Evolutionary conservation across 352 stramenopile genomes (phyloP).

Genomic region (Pythium dissotocum): DNA sequence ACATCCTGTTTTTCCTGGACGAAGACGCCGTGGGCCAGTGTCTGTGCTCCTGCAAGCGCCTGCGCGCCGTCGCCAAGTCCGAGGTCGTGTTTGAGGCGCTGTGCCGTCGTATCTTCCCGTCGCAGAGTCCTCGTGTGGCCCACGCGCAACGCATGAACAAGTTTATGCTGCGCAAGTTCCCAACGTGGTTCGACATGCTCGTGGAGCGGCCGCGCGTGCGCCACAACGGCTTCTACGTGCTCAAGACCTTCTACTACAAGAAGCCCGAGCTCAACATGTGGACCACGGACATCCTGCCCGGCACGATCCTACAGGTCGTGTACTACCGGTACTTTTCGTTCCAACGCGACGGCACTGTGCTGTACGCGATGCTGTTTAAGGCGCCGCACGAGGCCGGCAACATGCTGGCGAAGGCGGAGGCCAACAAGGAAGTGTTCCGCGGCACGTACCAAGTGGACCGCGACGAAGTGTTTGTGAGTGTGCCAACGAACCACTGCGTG

Average conservation of each 20-base stretch:
- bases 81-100: constrained; percentile 69
- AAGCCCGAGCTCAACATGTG: constrained; percentile 87
- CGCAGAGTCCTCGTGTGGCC: constrained; percentile 53
- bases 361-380: constrained; percentile 82
- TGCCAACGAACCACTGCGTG: constrained; percentile 65
- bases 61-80: constrained; percentile 49
- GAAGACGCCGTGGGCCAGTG: constrained; percentile 68
- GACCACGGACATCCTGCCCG: constrained; percentile 55
- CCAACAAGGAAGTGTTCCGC: constrained; percentile 37
- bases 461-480: constrained; percentile 65
- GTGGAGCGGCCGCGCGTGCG: constrained; percentile 62
- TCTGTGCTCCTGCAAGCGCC: constrained; percentile 53
- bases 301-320: constrained; percentile 76
- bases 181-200: constrained; percentile 79
- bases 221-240: constrained; percentile 82
- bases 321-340: constrained; percentile 88
- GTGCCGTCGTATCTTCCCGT: constrained; percentile 71
- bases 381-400: constrained; percentile 52
- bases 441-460: constrained; percentile 68
- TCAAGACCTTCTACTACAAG: constrained; percentile 83
- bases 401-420: constrained; percentile 22
- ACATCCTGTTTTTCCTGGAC: constrained; percentile 71
- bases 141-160: constrained; percentile 41
- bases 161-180: constrained; percentile 65
- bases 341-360: constrained; percentile 64